Conservation (phyloP, 2,329 filamentous ascomycete genomes). For the Pseudogymnoascus sp. region DNA sequence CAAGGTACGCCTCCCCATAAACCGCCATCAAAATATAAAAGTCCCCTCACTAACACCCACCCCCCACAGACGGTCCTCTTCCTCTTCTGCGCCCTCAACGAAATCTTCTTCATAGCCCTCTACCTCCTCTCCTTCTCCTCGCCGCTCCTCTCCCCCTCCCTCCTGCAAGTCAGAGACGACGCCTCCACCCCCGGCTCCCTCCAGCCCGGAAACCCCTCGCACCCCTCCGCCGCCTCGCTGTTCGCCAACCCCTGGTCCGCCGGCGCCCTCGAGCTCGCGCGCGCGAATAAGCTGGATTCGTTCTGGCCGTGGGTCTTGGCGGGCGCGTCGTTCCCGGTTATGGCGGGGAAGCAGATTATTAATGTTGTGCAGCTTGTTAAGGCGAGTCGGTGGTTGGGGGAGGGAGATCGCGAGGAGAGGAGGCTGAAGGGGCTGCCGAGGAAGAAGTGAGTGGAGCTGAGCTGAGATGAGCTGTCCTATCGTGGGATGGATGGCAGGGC, state of each 20-base stretch:
- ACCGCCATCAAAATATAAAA: slow-evolving; percentile 11
- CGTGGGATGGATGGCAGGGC: background rate
- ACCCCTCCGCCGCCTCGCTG: slow-evolving; percentile 59
- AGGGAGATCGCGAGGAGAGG: slow-evolving; percentile 71
- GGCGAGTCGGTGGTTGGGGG: slow-evolving; percentile 83
- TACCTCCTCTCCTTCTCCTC: slow-evolving; percentile 97
- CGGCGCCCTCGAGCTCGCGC: slow-evolving; percentile 82
- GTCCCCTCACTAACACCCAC: background rate
- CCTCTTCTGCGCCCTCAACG: slow-evolving; percentile 81
- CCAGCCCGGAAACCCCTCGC: slow-evolving; percentile 60
- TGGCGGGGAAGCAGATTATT: slow-evolving; percentile 86
- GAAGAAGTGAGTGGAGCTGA: slow-evolving; percentile 24
- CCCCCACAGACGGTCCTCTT: slow-evolving; percentile 71
- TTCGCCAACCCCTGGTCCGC: slow-evolving; percentile 89
- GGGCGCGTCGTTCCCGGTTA: slow-evolving; percentile 72
- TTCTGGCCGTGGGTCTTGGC: slow-evolving; percentile 72
- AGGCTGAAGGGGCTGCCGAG: slow-evolving; percentile 45
- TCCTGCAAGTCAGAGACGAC: slow-evolving; percentile 54
- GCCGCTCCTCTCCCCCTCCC: slow-evolving; percentile 76
- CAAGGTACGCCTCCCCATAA: slow-evolving; percentile 59
- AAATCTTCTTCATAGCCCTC: slow-evolving; percentile 95
- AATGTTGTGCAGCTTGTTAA: slow-evolving; percentile 92
- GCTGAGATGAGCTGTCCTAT: background rate
- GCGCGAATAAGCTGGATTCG: slow-evolving; percentile 86
- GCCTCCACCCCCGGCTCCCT: slow-evolving; percentile 43